These are phyloP conservation scores for Populus hybrid DNA, from an alignment of 441 rosid species.

Conservation along the genomic window DNA sequence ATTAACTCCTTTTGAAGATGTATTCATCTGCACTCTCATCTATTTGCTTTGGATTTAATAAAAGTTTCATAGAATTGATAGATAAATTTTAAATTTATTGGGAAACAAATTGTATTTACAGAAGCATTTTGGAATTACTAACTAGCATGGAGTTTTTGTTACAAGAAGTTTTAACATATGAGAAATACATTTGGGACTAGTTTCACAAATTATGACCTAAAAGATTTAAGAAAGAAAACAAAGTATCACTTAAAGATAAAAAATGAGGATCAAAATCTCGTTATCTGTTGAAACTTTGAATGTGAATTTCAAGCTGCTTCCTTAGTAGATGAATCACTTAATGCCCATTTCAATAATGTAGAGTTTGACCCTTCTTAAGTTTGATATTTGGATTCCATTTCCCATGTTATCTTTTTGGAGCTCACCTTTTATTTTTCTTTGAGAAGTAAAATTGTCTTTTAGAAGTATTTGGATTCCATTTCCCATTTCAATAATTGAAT, in stretches of 20 bases:
- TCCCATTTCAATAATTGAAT: no score
- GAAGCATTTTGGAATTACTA: neutral
- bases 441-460: neutral
- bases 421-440: neutral
- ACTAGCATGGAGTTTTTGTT: neutral
- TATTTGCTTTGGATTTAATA: neutral
- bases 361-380: neutral
- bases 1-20: neutral
- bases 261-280: neutral
- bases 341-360: neutral
- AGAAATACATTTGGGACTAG: neutral
- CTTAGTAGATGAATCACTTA: neutral
- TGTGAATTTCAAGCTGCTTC: slow-evolving; percentile 2
- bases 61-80: neutral
- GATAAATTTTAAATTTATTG: neutral
- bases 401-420: slow-evolving; percentile 2
- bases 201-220: neutral
- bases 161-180: neutral
- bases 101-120: neutral
- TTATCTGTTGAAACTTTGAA: neutral
- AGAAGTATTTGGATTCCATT: neutral
- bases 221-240: neutral
- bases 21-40: neutral
- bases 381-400: slow-evolving; percentile 8
- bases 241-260: neutral